phyloP scores from a whole-genome alignment of 2,329 filamentous ascomycete species.

The Aspergillus puulaauensis region DNA sequence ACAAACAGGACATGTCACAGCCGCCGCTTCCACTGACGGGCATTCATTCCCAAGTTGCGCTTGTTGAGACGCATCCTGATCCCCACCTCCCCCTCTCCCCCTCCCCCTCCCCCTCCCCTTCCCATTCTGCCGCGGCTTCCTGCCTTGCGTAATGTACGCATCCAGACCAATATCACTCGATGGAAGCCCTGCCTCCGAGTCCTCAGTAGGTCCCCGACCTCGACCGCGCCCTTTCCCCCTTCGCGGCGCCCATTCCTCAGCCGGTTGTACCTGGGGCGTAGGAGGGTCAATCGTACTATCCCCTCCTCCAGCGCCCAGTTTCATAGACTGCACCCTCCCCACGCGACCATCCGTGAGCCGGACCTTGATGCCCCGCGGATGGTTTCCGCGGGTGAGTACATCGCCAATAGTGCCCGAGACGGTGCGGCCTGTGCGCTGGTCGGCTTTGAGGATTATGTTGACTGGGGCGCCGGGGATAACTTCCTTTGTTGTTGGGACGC shows the following conservation, averaged over 20 bases:
- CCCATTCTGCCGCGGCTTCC: slow-evolving; percentile 2
- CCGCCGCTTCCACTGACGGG: neutral
- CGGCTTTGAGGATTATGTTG: slow-evolving; percentile 72
- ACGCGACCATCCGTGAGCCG: slow-evolving; percentile 69
- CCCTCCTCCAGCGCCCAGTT: too few relatives aligned
- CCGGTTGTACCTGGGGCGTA: too few relatives aligned
- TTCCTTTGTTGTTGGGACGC: slow-evolving; percentile 18
- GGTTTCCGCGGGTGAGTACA: slow-evolving; percentile 70
- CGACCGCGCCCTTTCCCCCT: too few relatives aligned
- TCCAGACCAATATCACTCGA: slow-evolving; percentile 6
- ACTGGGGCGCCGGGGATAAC: slow-evolving; percentile 59
- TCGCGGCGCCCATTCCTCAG: too few relatives aligned
- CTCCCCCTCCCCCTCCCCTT: neutral
- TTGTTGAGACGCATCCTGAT: neutral
- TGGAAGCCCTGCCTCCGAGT: too few relatives aligned
- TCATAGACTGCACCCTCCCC: slow-evolving; percentile 64
- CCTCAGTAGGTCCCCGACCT: too few relatives aligned
- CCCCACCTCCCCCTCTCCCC: neutral
- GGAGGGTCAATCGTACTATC: too few relatives aligned
- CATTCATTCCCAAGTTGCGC: neutral
- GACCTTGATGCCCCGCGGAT: slow-evolving; percentile 78
- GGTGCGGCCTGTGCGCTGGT: slow-evolving; percentile 72
- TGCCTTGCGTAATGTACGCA: slow-evolving; percentile 11
- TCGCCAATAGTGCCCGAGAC: slow-evolving; percentile 67
- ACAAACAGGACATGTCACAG: slow-evolving; percentile 21